Percentiles rank a stretch among this genome's conserved stretches.
phyloP scores from a whole-genome alignment of 108 stramenopile species.

The Nannochloropsis salina region DNA sequence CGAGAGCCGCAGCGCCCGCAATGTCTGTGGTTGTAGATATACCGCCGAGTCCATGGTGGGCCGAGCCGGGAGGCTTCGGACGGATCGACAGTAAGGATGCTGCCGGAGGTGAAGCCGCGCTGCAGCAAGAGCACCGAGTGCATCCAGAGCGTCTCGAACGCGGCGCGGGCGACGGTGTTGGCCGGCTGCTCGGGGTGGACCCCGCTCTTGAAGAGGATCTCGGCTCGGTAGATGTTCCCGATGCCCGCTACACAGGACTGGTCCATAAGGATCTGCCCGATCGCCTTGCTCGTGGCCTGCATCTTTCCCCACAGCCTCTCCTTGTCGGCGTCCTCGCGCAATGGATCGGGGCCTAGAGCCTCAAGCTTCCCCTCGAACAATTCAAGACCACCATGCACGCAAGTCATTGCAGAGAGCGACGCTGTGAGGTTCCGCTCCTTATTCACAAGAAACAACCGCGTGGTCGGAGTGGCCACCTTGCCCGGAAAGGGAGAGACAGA shows the following conservation, averaged over 20 bases:
- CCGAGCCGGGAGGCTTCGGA: conserved; percentile 49
- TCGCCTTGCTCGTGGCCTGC: conserved; percentile 59
- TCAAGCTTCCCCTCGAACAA: conserved; percentile 57
- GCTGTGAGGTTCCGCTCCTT: conserved; percentile 42
- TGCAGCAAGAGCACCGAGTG: conserved; percentile 56
- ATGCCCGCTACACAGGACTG: conserved; percentile 64
- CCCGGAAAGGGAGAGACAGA: conserved; percentile 49
- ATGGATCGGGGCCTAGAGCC: conserved; percentile 63
- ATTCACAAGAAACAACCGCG: conserved; percentile 56
- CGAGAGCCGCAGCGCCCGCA: conserved; percentile 57
- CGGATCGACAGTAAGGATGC: conserved; percentile 64
- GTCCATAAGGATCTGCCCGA: conserved; percentile 67
- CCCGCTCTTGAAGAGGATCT: conserved; percentile 65
- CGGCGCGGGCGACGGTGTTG: conserved; percentile 38
- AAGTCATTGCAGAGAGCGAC: conserved; percentile 69
- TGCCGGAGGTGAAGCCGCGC: conserved; percentile 60
- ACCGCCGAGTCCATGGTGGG: conserved; percentile 50
- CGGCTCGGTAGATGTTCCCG: conserved; percentile 70
- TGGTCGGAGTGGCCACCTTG: conserved; percentile 59
- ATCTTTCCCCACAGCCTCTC: conserved; percentile 56
- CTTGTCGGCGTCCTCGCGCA: conserved; percentile 63
- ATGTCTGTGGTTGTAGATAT: conserved; percentile 62
- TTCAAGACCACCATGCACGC: conserved; percentile 56
- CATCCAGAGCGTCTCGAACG: conserved; percentile 61
- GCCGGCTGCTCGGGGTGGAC: conserved; percentile 61